A percentile compares a stretch with the other conserved stretches of the same genome.
phyloP scores from a whole-genome alignment of 139 green algal species.

The Bryopsis sp. region DNA sequence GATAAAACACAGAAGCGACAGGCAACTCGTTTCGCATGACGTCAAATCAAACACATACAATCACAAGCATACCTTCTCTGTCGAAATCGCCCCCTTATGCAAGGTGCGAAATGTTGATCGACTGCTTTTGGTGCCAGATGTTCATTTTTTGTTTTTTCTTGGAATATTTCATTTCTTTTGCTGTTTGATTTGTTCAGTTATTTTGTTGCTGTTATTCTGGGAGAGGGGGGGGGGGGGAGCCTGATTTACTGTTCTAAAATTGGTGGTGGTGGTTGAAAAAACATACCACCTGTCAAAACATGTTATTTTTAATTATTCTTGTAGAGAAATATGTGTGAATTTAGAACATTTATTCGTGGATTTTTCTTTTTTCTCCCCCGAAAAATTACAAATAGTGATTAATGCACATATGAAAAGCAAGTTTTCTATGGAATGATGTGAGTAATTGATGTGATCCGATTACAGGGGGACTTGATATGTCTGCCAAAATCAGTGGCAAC shows the following conservation, averaged over 20 bases:
- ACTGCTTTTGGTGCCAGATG: background rate
- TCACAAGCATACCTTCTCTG: conserved; percentile 98
- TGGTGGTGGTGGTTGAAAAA: too few species aligned
- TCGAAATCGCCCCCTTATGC: conserved; percentile 91
- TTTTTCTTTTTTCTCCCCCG: background rate
- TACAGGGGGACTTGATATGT: conserved; percentile 93
- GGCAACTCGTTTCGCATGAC: conserved; percentile 96
- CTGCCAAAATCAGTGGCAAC: conserved; percentile 66
- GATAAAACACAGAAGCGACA: conserved; percentile 69
- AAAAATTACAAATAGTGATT: too few species aligned
- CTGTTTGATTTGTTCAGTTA: too few species aligned
- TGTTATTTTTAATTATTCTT: too few species aligned
- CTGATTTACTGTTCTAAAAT: too few species aligned
- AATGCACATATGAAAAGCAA: too few species aligned
- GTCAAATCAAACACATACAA: conserved; percentile 89
- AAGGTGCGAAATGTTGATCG: conserved; percentile 35
- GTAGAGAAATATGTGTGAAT: background rate
- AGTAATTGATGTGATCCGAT: conserved; percentile 11
- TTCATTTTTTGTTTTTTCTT: too few species aligned
- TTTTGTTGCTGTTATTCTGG: too few species aligned
- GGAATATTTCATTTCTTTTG: too few species aligned
- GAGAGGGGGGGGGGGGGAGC: too few species aligned
- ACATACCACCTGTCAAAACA: too few species aligned
- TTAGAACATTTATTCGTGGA: background rate
- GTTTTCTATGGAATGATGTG: background rate